phyloP scores from a whole-genome alignment of 148 eudicot genomes.

The Linanthus parryae region DNA sequence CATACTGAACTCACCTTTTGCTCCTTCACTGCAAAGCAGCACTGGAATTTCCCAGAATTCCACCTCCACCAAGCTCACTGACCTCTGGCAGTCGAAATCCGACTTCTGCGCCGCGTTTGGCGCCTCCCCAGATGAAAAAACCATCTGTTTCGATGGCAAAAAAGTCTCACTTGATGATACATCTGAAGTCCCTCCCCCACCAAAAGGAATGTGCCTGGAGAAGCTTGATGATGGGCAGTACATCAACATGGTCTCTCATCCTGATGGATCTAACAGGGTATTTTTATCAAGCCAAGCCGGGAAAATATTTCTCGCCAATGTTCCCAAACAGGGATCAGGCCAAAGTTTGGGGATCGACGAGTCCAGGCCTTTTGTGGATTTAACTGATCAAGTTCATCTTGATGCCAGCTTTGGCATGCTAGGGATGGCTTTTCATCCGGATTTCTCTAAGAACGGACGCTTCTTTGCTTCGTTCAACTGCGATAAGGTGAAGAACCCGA shows the following conservation, averaged over 20 bases:
- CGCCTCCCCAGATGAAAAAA: conserved; percentile 21
- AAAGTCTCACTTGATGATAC: conserved; percentile 35
- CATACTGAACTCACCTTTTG: conserved; percentile 68
- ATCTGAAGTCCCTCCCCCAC: conserved; percentile 27
- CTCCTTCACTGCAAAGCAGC: conserved; percentile 61
- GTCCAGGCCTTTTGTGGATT: conserved; percentile 77
- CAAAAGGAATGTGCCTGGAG: conserved; percentile 88
- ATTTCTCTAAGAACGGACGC: conserved; percentile 67
- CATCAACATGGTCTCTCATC: conserved; percentile 82
- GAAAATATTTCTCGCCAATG: conserved; percentile 65
- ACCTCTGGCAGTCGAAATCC: conserved; percentile 74
- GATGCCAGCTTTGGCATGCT: conserved; percentile 85
- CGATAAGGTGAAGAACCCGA: conserved; percentile 56
- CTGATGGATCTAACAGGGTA: conserved; percentile 80
- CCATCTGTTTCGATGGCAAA: conserved; percentile 58
- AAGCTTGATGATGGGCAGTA: conserved; percentile 50
- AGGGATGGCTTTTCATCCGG: conserved; percentile 90
- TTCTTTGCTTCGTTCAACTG: conserved; percentile 90
- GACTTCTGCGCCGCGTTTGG: conserved; percentile 73
- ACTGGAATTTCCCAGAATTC: conserved; percentile 40
- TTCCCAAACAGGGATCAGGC: conserved; percentile 72
- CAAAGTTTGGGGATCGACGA: conserved; percentile 49
- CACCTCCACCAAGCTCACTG: conserved; percentile 43
- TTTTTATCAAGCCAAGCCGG: conserved; percentile 81
- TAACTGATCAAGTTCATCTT: conserved; percentile 69